phyloP scores from a whole-genome alignment of 176 grass and related monocot genomes.

The Carex cristatella region DNA sequence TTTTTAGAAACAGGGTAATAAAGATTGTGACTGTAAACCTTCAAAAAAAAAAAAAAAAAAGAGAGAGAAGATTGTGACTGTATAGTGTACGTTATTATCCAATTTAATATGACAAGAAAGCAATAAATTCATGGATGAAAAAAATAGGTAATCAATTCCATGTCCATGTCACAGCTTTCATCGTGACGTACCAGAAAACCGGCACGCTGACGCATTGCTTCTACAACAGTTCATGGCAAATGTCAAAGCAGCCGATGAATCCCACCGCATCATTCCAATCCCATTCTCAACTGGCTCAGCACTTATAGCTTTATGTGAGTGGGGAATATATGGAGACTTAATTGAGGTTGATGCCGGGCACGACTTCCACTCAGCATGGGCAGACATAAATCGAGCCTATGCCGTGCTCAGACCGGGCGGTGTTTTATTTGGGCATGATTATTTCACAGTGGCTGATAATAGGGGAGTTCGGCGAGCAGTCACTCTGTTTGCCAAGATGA shows the following conservation, averaged over 20 bases:
- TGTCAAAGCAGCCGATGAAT: constrained; percentile 40
- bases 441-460: constrained; percentile 75
- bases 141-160: background rate
- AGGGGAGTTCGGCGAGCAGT: constrained; percentile 79
- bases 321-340: constrained; percentile 86
- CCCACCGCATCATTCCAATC: constrained; percentile 45
- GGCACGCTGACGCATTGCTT: constrained; percentile 56
- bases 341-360: constrained; percentile 98
- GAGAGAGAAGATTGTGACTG: background rate
- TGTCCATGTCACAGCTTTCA: constrained; percentile 27
- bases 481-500: constrained; percentile 69
- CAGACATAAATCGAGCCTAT: constrained; percentile 91
- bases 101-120: background rate
- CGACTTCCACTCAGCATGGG: constrained; percentile 98
- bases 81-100: background rate
- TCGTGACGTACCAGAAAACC: constrained; percentile 52
- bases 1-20: background rate
- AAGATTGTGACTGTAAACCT: background rate
- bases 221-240: constrained; percentile 98
- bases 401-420: constrained; percentile 87
- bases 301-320: constrained; percentile 66
- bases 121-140: background rate
- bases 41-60: no score
- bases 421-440: constrained; percentile 96
- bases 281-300: constrained; percentile 88